These are phyloP conservation scores for Penicillium samsonianum DNA, from an alignment of 495 filamentous ascomycete genomes.

Conservation along the genomic window DNA sequence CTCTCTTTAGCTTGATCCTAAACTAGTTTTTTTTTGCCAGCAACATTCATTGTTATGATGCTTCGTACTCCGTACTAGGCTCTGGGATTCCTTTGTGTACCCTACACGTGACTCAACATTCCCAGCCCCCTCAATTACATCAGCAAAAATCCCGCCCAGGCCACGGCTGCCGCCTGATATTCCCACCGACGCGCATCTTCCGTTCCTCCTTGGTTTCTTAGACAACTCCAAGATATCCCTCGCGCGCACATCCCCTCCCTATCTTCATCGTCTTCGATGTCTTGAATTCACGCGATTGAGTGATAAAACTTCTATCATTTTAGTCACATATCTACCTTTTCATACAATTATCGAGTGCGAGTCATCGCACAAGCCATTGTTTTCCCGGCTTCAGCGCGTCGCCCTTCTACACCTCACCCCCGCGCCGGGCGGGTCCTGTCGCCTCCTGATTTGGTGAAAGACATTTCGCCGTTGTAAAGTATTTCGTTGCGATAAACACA, in stretches of 20 bases:
- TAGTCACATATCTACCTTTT: slow-evolving; percentile 4
- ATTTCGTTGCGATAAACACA: slow-evolving; percentile 26
- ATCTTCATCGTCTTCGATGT: slow-evolving; percentile 14
- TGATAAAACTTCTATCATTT: slow-evolving; percentile 10
- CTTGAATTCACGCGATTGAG: slow-evolving; percentile 20
- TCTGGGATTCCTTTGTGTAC: not conserved
- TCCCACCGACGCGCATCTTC: slow-evolving; percentile 32
- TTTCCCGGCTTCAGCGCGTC: slow-evolving; percentile 46
- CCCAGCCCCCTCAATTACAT: slow-evolving; percentile 35
- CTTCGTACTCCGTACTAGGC: not conserved
- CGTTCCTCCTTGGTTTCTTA: slow-evolving; percentile 27
- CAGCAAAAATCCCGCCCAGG: slow-evolving; percentile 20
- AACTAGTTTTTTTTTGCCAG: no score
- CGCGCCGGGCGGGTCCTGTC: slow-evolving; percentile 41
- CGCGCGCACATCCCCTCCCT: slow-evolving; percentile 16
- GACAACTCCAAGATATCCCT: slow-evolving; percentile 28
- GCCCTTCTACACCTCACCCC: slow-evolving; percentile 39
- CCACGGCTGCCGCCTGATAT: slow-evolving; percentile 24
- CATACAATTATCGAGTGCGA: slow-evolving; percentile 13
- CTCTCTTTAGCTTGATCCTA: no score
- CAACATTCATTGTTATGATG: not conserved
- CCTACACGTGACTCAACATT: slow-evolving; percentile 9
- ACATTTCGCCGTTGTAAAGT: slow-evolving; percentile 14
- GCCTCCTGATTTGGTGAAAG: slow-evolving; percentile 17
- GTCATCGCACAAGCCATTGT: slow-evolving; percentile 33